phyloP scores from a whole-genome alignment of 495 filamentous ascomycete species.

The Xylaria scruposa region DNA sequence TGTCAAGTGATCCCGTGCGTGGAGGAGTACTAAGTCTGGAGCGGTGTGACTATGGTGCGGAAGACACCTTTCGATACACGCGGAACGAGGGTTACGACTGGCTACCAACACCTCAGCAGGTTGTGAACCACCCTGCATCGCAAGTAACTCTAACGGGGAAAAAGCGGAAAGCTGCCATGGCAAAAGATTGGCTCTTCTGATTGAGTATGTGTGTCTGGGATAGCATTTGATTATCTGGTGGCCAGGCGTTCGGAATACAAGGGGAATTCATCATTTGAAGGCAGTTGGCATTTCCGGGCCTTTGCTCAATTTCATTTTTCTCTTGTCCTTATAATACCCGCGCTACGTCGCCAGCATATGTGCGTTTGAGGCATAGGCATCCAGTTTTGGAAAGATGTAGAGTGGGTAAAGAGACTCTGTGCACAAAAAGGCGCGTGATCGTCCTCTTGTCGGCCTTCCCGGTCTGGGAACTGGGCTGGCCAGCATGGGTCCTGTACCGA shows the following conservation, averaged over 20 bases:
- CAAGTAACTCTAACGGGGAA: constrained; percentile 39
- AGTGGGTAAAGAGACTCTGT: background rate
- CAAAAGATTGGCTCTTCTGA: constrained; percentile 46
- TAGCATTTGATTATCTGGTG: constrained; percentile 14
- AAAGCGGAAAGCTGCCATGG: constrained; percentile 39
- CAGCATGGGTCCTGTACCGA: background rate
- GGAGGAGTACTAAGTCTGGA: constrained; percentile 84
- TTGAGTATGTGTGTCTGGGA: background rate
- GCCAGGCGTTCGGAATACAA: constrained; percentile 12
- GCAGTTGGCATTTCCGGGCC: background rate
- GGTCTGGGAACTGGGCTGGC: background rate
- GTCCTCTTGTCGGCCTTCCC: background rate
- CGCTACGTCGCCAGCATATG: background rate
- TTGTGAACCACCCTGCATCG: constrained; percentile 34
- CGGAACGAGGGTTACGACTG: constrained; percentile 42
- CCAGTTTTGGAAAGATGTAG: background rate
- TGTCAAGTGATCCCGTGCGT: constrained; percentile 74
- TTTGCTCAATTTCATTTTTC: background rate
- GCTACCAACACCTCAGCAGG: constrained; percentile 39
- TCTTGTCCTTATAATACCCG: background rate
- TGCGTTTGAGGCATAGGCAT: background rate
- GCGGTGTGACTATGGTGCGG: constrained; percentile 55
- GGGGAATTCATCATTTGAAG: constrained; percentile 6
- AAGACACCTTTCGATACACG: constrained; percentile 47
- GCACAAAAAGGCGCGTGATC: background rate